A percentile compares a stretch with the other conserved stretches of the same genome.
phyloP scores from a whole-genome alignment of 805 yeast genomes.

The Kazachstania martiniae region DNA sequence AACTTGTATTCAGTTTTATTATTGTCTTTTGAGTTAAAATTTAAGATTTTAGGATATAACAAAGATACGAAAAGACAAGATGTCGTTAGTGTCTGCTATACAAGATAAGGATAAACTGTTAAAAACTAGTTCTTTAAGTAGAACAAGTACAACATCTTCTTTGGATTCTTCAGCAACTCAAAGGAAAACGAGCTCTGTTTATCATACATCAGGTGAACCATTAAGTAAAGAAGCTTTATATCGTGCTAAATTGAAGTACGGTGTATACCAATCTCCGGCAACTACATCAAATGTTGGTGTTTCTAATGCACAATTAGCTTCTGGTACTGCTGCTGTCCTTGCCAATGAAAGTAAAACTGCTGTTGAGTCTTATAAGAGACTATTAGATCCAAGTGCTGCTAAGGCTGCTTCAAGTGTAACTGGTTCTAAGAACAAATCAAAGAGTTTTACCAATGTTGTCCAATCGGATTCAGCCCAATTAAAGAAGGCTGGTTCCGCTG shows the following conservation, averaged over 20 bases:
- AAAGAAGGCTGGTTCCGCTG: slow-evolving; percentile 14
- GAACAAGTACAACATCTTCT: slow-evolving; percentile 5
- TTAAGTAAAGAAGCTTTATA: slow-evolving; percentile 65
- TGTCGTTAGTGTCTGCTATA: slow-evolving; percentile 26
- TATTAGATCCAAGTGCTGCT: slow-evolving; percentile 26
- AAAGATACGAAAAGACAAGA: too few species aligned
- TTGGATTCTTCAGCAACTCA: background rate
- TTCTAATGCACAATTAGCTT: slow-evolving; percentile 41
- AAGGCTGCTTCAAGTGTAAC: slow-evolving; percentile 22
- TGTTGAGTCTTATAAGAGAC: slow-evolving; percentile 51
- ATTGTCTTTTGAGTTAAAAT: too few species aligned
- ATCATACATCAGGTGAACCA: slow-evolving; percentile 62
- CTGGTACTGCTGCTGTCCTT: slow-evolving; percentile 63
- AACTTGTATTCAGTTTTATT: too few species aligned
- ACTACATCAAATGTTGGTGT: slow-evolving; percentile 46
- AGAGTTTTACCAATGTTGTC: slow-evolving; percentile 3
- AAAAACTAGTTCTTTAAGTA: slow-evolving; percentile 2
- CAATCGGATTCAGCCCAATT: slow-evolving; percentile 2
- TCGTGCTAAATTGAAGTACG: slow-evolving; percentile 62
- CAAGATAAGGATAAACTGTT: slow-evolving; percentile 4
- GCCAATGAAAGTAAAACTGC: slow-evolving; percentile 59
- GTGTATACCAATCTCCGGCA: slow-evolving; percentile 42
- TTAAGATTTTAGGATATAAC: too few species aligned
- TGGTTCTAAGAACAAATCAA: background rate
- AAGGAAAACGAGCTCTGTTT: slow-evolving; percentile 30